A percentile compares a stretch with the other conserved stretches of the same genome.
Evolutionary conservation across 345 rosid genomes (phyloP).

Genomic region (Excoecaria agallocha): DNA sequence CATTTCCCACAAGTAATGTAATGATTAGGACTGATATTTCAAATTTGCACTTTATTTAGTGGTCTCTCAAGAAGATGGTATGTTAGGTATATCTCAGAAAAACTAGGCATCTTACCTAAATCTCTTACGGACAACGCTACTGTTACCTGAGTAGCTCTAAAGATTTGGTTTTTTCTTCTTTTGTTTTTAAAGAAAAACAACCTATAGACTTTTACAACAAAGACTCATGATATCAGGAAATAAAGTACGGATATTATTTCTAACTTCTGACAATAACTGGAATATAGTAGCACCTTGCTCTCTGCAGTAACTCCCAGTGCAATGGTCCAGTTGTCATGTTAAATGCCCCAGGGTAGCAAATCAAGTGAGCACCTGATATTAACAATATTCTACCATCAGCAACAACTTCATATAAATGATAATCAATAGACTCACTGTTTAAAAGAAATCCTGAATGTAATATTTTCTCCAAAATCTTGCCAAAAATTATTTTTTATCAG

Average conservation of each 20-base stretch:
- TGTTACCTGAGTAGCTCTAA: not conserved
- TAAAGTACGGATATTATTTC: not conserved
- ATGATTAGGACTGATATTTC: not conserved
- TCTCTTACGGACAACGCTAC: not conserved
- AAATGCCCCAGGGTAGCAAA: conserved; percentile 96
- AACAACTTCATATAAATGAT: not conserved
- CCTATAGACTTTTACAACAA: not conserved
- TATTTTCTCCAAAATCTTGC: no score
- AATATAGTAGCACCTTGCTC: conserved; percentile 60
- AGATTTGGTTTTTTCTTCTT: not conserved
- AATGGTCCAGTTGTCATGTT: conserved; percentile 97
- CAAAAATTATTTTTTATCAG: no score
- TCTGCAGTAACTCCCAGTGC: conserved; percentile 87
- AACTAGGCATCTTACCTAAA: not conserved
- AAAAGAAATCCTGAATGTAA: not conserved
- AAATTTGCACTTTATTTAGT: not conserved
- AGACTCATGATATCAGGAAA: not conserved
- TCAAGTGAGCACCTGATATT: conserved; percentile 78
- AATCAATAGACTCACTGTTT: not conserved
- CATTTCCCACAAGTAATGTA: not conserved
- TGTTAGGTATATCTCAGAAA: not conserved
- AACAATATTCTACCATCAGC: conserved; percentile 17
- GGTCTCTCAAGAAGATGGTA: not conserved
- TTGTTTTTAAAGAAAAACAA: not conserved
- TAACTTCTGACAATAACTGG: not conserved